Base-by-base conservation (phyloP, 176 grass and related monocot genomes). In the Oryza rufipogon region DNA sequence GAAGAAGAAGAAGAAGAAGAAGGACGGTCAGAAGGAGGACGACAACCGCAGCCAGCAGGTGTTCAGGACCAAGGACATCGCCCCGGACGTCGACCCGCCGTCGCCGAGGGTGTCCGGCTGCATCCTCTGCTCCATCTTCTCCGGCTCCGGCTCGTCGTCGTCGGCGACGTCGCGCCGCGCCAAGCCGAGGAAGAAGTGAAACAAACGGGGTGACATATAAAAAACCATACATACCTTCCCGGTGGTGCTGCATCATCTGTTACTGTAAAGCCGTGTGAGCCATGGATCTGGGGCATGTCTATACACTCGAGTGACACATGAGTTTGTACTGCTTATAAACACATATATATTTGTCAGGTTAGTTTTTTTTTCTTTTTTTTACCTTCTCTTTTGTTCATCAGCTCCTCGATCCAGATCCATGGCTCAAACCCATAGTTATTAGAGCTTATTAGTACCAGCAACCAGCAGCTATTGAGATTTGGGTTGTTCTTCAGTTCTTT, bases 91-190 rank as follows among this genome's bases (percentile, higher is more conserved):
- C n/a, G 95, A 97, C 78, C 95, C 95, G 11, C 90, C 92, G 1
- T 97, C 95, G 0, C 95, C 95, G 2, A 87, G 86, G 81, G 92
- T 97, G 16, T 91, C 90, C 0, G 92, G 95, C 39, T 97, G 90
- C 85, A 89, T 91, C 70, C 81, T 94, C 69, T 97, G 92, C 56
- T 0, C 85, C 64, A 91, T 97, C 87, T 92, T 94, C 61, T 84
- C 93, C 6, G 36, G 80, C 14, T 76, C 83, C 22, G 11, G 80
- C 58, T 5, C 23, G 0, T 33, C 34, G 0, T 22, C 34, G 1
- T 10, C 41, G 2, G 14, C 41, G 1, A 56, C 23, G 32, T 83
- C 64, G n/a, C 81, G 54, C 20, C 85, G 81, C 9, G 74, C 76
- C 38, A 90, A 87, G 76, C 76, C 76, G 13, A 84, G 72, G 84